Evolutionary conservation across 1,139 yeast genomes (phyloP).

Genomic region (Pichia sorboxylosa): DNA sequence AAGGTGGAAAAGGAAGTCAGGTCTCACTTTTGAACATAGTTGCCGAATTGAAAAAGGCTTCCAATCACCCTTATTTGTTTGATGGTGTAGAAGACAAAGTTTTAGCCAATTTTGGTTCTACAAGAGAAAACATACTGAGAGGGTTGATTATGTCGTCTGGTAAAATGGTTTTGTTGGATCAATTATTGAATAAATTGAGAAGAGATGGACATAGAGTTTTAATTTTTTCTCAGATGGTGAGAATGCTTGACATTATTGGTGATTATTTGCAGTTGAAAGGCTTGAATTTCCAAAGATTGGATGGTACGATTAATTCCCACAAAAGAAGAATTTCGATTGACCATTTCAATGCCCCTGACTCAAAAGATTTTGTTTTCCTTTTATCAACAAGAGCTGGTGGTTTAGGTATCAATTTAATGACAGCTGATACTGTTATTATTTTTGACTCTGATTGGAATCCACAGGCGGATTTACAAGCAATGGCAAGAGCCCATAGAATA

Average conservation of each 20-base stretch:
- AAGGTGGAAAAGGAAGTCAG: slow-evolving; percentile 67
- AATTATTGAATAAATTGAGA: slow-evolving; percentile 66
- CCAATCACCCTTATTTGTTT: slow-evolving; percentile 91
- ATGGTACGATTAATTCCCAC: slow-evolving; percentile 93
- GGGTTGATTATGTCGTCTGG: slow-evolving; percentile 98
- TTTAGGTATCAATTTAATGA: slow-evolving; percentile 92
- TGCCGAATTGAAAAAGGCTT: slow-evolving; percentile 93
- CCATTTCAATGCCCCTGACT: slow-evolving; percentile 89
- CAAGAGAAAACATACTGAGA: slow-evolving; percentile 71
- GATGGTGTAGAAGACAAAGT: slow-evolving; percentile 89
- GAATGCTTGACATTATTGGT: slow-evolving; percentile 89
- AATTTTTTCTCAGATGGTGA: slow-evolving; percentile 93
- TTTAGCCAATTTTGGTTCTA: slow-evolving; percentile 49
- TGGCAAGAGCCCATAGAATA: slow-evolving; percentile 99
- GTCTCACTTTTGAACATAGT: slow-evolving; percentile 80
- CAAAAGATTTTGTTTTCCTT: slow-evolving; percentile 84
- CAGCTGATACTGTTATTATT: slow-evolving; percentile 95
- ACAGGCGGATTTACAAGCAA: slow-evolving; percentile 95
- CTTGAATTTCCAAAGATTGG: slow-evolving; percentile 82
- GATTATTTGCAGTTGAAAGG: slow-evolving; percentile 88
- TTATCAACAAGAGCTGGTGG: slow-evolving; percentile 98
- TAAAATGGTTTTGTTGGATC: slow-evolving; percentile 91
- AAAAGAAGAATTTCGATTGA: slow-evolving; percentile 92
- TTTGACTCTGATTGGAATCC: slow-evolving; percentile 99
- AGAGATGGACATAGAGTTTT: slow-evolving; percentile 94